Evolutionary conservation across 2,329 filamentous ascomycete species (phyloP).

Genomic region (Monilinia vaccinii-corymbosi): DNA sequence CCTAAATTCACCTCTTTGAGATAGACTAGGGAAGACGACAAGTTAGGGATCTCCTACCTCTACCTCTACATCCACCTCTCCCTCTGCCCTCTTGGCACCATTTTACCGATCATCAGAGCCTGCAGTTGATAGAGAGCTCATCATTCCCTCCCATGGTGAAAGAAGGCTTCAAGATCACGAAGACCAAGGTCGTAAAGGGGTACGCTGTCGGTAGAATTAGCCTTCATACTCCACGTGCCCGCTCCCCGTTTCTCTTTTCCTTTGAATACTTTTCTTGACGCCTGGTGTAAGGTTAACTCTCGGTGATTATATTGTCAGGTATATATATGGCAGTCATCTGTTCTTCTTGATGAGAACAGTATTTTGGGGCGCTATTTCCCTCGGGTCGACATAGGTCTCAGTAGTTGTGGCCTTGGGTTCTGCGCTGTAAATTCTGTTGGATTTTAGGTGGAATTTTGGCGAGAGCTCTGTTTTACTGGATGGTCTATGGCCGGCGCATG

Average conservation of each 20-base stretch:
- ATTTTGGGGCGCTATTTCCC: too few species aligned
- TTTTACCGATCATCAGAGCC: background rate
- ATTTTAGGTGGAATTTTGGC: too few species aligned
- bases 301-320: background rate
- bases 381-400: too few species aligned
- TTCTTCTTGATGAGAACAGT: too few species aligned
- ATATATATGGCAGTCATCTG: background rate
- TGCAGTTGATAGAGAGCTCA: background rate
- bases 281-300: background rate
- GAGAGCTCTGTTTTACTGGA: background rate
- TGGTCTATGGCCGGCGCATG: background rate
- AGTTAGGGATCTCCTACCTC: too few species aligned
- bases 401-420: too few species aligned
- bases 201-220: background rate
- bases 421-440: too few species aligned
- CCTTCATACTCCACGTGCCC: background rate
- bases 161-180: background rate
- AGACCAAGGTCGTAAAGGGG: background rate
- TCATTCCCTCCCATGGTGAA: background rate
- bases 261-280: background rate
- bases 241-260: background rate
- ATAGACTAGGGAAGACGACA: too few species aligned
- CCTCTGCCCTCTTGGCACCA: background rate
- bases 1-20: background rate
- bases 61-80: background rate